Conservation (phyloP, 768 basidiomycete species). For the Mycena pura region DNA sequence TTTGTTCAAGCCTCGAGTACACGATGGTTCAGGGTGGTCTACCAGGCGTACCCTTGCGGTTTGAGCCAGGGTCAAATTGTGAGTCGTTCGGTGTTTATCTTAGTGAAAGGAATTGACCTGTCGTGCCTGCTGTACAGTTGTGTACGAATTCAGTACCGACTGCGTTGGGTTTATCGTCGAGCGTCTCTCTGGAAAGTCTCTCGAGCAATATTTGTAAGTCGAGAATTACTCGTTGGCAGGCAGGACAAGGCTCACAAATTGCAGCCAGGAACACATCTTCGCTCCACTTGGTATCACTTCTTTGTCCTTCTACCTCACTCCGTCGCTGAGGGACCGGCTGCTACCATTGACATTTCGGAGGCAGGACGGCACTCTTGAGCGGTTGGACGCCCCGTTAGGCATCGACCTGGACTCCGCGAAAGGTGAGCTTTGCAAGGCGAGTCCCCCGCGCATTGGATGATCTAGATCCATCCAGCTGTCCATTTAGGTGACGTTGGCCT, state of each 20-base stretch:
- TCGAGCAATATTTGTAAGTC: constrained; percentile 38
- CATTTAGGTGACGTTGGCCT: constrained; percentile 26
- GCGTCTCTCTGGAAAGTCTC: constrained; percentile 29
- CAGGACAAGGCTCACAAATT: not conserved
- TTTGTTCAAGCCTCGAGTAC: not conserved
- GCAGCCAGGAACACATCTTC: constrained; percentile 31
- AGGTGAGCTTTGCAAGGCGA: constrained; percentile 4
- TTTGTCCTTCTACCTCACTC: constrained; percentile 29
- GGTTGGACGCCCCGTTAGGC: constrained; percentile 17
- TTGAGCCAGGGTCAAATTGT: constrained; percentile 41
- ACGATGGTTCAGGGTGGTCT: constrained; percentile 26
- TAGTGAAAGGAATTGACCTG: not conserved
- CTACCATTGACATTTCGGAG: constrained; percentile 22
- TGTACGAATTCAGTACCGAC: constrained; percentile 33
- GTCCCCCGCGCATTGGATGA: not conserved
- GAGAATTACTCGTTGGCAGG: not conserved
- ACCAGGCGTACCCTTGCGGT: constrained; percentile 31
- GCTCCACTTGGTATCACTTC: constrained; percentile 27
- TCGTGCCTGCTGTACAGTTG: constrained; percentile 18
- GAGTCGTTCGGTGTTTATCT: not conserved
- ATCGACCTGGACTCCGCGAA: constrained; percentile 26
- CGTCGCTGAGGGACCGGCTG: constrained; percentile 14
- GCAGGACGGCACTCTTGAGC: constrained; percentile 17
- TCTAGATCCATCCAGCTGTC: constrained; percentile 1
- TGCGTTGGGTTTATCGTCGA: constrained; percentile 37